Base-by-base conservation (phyloP, 1,284 basidiomycete species). In the Bondarzewia mesenterica region DNA sequence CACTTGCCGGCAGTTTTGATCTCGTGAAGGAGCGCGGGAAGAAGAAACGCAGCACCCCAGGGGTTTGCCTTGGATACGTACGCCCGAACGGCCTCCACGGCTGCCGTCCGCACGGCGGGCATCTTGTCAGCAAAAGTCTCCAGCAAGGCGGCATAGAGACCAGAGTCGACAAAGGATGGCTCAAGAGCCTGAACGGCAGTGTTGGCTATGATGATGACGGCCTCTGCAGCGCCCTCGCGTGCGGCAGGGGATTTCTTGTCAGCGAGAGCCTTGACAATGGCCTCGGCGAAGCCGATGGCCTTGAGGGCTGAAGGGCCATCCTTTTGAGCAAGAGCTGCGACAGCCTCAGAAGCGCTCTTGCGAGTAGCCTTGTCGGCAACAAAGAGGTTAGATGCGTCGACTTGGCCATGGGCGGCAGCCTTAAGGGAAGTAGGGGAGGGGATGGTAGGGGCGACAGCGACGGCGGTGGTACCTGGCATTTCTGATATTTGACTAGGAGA, bases 1-100 rank as follows among this genome's bases (percentile, higher is more conserved):
- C 95, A 99, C 74, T 99, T 99, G 63, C 95, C 94, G 63, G 93
- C 90, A 60, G 89, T 90, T 74, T 89, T 89, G 75, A 96, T 89
- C 75, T 98, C 86, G 69, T 91, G 79, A 68, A 99, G 90, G 66
- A 99, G 77, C 56, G 87, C 75, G 52, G 93, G 92, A 63, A 99
- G 85, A 63, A 98, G 69, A 63, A 93, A 79, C 52, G 81, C 77
- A 32, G 88, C 74, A 45, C 85, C 89, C 93, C 94, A 98, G 27
- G 89, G 85, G 74, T 89, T 93, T 85, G 93, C 90, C 58, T 78
- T 75, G 61, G 86, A 74, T 63, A 84, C 85, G 62, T 88, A 87
- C 62, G 77, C 73, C 67, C 82, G 81, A 63, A 95, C 84, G 50
- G 94, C 93, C 61, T 86, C 83, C 54, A 94, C 71, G 53, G 95